Evolutionary conservation across 768 basidiomycete genomes (phyloP).

Genomic region (Rhizopogon roseolus): DNA sequence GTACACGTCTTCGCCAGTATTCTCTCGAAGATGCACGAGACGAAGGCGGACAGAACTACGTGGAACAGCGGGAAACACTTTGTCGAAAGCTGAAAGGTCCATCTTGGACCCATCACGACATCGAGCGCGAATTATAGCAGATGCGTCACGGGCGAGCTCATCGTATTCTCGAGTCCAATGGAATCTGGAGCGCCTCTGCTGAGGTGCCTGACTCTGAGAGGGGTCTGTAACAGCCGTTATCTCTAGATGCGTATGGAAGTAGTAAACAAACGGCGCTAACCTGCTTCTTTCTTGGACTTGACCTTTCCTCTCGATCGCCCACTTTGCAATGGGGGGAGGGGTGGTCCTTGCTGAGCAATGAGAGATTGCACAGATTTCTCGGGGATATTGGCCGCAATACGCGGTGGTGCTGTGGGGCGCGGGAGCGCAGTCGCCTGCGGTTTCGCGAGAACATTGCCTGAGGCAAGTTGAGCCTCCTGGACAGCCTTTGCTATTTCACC

Average conservation of each 20-base stretch:
- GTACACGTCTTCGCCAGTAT: constrained; percentile 68
- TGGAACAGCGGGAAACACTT: constrained; percentile 76
- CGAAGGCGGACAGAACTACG: constrained; percentile 70
- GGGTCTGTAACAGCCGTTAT: constrained; percentile 1
- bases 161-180: constrained; percentile 86
- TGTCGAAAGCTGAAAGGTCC: constrained; percentile 69
- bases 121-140: constrained; percentile 76
- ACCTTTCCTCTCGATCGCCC: constrained; percentile 32
- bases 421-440: constrained; percentile 13
- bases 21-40: constrained; percentile 53
- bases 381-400: constrained; percentile 37
- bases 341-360: constrained; percentile 48
- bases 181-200: constrained; percentile 58
- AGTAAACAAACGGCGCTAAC: constrained; percentile 13
- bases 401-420: constrained; percentile 24
- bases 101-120: constrained; percentile 56
- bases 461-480: constrained; percentile 47
- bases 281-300: constrained; percentile 25
- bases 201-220: constrained; percentile 7
- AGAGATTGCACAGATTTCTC: constrained; percentile 50
- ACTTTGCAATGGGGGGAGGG: constrained; percentile 20
- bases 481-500: constrained; percentile 52
- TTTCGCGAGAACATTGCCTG: constrained; percentile 39
- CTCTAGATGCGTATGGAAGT: constrained; percentile 1
- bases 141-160: constrained; percentile 82